These are phyloP conservation scores for Codiaeum variegatum DNA, from an alignment of 441 rosid species.

Conservation along the genomic window DNA sequence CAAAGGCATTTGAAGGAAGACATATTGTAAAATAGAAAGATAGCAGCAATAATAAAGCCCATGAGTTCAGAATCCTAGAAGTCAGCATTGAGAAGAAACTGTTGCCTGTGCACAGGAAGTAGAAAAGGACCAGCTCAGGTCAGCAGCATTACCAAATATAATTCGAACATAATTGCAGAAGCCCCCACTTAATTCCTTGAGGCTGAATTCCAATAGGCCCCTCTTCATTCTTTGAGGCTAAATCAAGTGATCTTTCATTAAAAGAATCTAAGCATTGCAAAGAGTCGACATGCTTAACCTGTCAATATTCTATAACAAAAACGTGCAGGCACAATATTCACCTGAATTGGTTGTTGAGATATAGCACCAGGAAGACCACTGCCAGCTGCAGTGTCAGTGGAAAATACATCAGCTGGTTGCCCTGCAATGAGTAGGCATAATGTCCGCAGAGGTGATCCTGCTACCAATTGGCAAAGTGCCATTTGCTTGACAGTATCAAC, in stretches of 20 bases:
- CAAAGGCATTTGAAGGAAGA: background rate
- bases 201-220: background rate
- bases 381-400: constrained; percentile 35
- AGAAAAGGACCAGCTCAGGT: background rate
- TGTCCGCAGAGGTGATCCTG: constrained; percentile 96
- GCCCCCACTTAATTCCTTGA: background rate
- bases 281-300: background rate
- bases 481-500: constrained; percentile 89
- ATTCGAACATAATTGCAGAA: background rate
- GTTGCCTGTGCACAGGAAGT: background rate
- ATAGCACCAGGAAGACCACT: constrained; percentile 36
- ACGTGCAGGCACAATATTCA: constrained; percentile 27
- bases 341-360: constrained; percentile 60
- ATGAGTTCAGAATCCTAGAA: background rate
- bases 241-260: background rate
- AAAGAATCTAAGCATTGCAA: constrained; percentile 12
- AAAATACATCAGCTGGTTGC: constrained; percentile 90
- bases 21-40: background rate
- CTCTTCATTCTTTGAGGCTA: background rate
- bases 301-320: constrained; percentile 2
- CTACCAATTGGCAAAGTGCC: constrained; percentile 86
- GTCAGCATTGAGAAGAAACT: background rate
- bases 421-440: constrained; percentile 95
- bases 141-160: background rate
- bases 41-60: background rate